These are phyloP conservation scores for Cercospora sojina DNA, from an alignment of 2,329 filamentous ascomycete species.

Conservation along the genomic window DNA sequence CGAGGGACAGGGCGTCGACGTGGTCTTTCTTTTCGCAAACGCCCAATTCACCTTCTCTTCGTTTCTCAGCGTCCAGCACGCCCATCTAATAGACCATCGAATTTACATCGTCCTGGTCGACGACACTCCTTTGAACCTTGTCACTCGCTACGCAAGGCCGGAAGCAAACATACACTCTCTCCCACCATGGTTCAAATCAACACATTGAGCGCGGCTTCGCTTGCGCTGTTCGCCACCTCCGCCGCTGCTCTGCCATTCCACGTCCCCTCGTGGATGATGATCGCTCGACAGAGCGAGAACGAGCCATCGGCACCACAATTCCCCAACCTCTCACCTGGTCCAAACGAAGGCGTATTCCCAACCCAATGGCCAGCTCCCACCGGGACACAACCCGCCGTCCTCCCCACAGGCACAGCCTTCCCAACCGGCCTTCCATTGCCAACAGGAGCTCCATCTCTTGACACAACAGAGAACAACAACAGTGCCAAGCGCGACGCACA, in stretches of 20 bases:
- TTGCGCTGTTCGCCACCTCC: slow-evolving; percentile 11
- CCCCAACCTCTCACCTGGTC: neutral
- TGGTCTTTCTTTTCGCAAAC: neutral
- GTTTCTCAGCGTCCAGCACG: slow-evolving; percentile 6
- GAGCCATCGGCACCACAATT: neutral
- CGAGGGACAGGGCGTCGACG: neutral
- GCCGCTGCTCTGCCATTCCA: slow-evolving; percentile 8
- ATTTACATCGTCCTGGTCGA: slow-evolving; percentile 12
- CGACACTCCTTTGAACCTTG: slow-evolving; percentile 12
- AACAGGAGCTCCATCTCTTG: neutral
- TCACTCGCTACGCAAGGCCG: slow-evolving; percentile 4
- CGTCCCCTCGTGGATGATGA: slow-evolving; percentile 1
- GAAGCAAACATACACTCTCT: neutral
- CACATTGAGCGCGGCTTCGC: slow-evolving; percentile 6
- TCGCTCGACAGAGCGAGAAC: neutral
- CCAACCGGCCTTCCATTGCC: neutral
- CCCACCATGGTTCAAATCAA: slow-evolving; percentile 18
- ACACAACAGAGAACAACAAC: neutral
- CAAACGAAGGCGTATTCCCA: slow-evolving; percentile 6
- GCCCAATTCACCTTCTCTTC: neutral
- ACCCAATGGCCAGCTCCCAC: neutral
- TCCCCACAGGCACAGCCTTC: slow-evolving; percentile 1
- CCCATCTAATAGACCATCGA: slow-evolving; percentile 7
- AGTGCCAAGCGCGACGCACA: neutral
- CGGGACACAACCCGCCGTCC: neutral